Percentiles rank a stretch among this genome's conserved stretches.
phyloP scores from a whole-genome alignment of 139 green algal species.

The Micractinium conductrix region DNA sequence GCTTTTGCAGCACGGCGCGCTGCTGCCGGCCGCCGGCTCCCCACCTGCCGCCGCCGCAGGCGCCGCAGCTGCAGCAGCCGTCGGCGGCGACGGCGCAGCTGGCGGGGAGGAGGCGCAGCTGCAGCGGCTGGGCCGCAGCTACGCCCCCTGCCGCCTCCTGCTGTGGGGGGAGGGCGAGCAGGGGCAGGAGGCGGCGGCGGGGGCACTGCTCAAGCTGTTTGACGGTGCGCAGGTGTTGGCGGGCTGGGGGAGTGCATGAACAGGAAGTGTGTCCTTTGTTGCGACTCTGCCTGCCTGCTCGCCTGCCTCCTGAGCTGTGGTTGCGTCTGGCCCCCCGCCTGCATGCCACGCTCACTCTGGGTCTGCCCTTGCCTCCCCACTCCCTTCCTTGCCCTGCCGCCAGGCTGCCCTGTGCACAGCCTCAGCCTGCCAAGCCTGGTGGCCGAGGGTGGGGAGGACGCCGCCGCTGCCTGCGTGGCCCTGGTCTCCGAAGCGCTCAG shows the following conservation, averaged over 20 bases:
- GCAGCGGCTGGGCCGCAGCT: neutral
- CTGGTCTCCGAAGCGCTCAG: constrained; percentile 18
- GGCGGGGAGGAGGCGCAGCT: constrained; percentile 1
- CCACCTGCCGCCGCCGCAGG: neutral
- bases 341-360: too few species aligned
- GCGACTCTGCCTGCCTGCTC: too few species aligned
- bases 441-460: constrained; percentile 38
- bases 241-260: too few species aligned
- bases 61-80: neutral
- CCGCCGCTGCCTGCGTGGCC: constrained; percentile 12
- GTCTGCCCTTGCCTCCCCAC: too few species aligned
- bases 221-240: constrained; percentile 9
- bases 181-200: constrained; percentile 45
- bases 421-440: constrained; percentile 54
- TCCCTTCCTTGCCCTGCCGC: too few species aligned
- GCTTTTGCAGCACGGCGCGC: constrained; percentile 14
- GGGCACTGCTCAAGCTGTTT: constrained; percentile 44
- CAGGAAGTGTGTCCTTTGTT: too few species aligned
- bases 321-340: too few species aligned
- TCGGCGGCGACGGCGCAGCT: too few species aligned
- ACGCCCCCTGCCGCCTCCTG: constrained; percentile 44
- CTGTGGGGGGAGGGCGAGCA: constrained; percentile 43
- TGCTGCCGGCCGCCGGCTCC: neutral
- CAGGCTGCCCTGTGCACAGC: constrained; percentile 39
- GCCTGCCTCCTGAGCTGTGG: too few species aligned